Conservation (phyloP, 805 yeast genomes). For the Cyberlindnera xishuangbannaensis region DNA sequence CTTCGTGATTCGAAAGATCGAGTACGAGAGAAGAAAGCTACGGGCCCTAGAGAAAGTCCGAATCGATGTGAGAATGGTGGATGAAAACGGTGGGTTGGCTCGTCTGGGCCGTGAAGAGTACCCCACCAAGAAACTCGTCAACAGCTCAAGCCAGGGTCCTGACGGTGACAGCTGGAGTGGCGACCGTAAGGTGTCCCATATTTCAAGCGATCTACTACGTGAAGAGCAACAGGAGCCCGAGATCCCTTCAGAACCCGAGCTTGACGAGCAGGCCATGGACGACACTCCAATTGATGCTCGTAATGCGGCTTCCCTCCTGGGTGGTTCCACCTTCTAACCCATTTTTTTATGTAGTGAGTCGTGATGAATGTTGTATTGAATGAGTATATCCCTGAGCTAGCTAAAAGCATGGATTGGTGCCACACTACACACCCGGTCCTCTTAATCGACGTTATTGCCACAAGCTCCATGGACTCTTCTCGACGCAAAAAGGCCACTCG, state of each 20-base stretch:
- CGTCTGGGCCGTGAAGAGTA: constrained; percentile 71
- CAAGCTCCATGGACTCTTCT: too few species aligned
- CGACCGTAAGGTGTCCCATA: constrained; percentile 36
- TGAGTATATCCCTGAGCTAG: neutral
- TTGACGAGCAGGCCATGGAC: constrained; percentile 23
- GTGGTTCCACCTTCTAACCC: constrained; percentile 60
- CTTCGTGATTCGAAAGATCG: constrained; percentile 66
- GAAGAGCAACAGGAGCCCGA: constrained; percentile 9
- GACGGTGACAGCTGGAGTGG: constrained; percentile 59
- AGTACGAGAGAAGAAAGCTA: constrained; percentile 77
- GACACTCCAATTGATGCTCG: constrained; percentile 61
- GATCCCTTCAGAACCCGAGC: constrained; percentile 9
- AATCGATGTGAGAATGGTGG: constrained; percentile 67
- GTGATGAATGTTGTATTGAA: neutral
- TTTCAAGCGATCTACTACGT: constrained; percentile 18
- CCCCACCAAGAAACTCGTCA: constrained; percentile 26
- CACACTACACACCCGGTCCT: too few species aligned
- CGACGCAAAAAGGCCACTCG: too few species aligned
- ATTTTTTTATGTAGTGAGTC: neutral
- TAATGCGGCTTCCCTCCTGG: constrained; percentile 76
- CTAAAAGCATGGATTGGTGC: neutral
- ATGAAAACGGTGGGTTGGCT: constrained; percentile 73
- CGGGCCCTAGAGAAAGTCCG: constrained; percentile 67
- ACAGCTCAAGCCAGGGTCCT: constrained; percentile 36
- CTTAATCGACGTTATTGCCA: too few species aligned